Base-by-base conservation (phyloP, 192 early-diverging fungal genomes). In the Martensiomyces pterosporus region DNA sequence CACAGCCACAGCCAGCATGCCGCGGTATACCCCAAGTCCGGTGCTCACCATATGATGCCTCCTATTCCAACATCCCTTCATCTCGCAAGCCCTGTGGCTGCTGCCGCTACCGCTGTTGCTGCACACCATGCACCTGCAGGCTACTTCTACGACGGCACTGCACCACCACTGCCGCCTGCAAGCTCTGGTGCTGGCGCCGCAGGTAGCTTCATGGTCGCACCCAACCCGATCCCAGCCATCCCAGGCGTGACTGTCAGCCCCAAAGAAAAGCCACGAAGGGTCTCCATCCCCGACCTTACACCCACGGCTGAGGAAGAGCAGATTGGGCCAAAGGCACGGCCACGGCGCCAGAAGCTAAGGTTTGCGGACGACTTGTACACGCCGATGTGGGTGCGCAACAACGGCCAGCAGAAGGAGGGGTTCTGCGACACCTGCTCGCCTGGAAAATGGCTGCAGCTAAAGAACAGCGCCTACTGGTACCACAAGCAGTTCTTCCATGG, bases 381-480 rank as follows among this genome's bases (percentile, higher is more conserved):
- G 13, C 89, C 89, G 7, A 79, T 80, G 52, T 87, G 84, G 85
- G 89, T 92, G n/a, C 74, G 88, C 46, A 79, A 79, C 51, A 77
- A 70, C 24, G 88, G 89, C 0, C 82, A 84, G 36, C 57, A 76
- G 23, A 90, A 89, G 59, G 89, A 90, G 45, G 89, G 89, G 0
- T 83, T 89, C 48, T 92, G 90, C 69, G 88, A 90, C 24, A 80
- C 82, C 4, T 92, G 90, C 50, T 60, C 69, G 38, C 86, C 87
- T 5, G 88, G 88, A 4, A 87, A 87, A 48, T 92, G 89, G 87
- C 74, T 92, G 35, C 88, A 92, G 52, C 78, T 92, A 16, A 92
- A 90, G 54, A 92, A 92, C 59, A 87, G 85, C 47, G 90, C 90
- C 14, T 92, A 75, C 52, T 92, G 90, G 90, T 92, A 89, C 52